Base-by-base conservation (phyloP, 2,329 filamentous ascomycete genomes). In the Fusarium abutilonis region DNA sequence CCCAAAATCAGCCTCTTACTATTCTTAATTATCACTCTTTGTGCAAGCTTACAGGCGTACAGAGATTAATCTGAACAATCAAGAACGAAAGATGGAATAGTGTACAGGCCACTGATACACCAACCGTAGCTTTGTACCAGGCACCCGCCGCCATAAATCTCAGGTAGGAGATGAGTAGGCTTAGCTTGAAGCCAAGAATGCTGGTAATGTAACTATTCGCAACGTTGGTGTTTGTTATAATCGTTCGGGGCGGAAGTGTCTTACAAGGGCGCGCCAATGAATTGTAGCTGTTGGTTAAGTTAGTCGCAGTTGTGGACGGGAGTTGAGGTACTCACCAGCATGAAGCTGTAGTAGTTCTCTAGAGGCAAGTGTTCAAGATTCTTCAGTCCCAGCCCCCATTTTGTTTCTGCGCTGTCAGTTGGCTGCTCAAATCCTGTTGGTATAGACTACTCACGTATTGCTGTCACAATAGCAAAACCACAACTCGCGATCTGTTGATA, bases 171-270 rank as follows among this genome's bases (percentile, higher is more conserved):
- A 79, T 71, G 4, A 83, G 66, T 2, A 82, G 67, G 29, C 79
- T 74, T 17, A 81, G 69, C 52, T 82, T 82, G 68, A 83, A 83
- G 2, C 76, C 77, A 4, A 80, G 72, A 21, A 82, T 79, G 32
- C 75, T 75, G 10, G 70, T 59, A 17, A 79, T 75, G 49, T 80
- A 80, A 23, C 77, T 79, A 35, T 34, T 38, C 21, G 38, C 10
- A 23, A 21, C 15, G n/a, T 10, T 17, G 39, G 13, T n/a, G 39
- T 36, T 32, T 41, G 38, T 21, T 45, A 21, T 21, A 14, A 8
- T 11, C 15, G 14, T 3, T 9, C 5, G 3, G 3, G 11, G n/a
- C 5, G 3, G 17, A 32, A 6, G 9, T 3, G 19, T 52, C 75
- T 65, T 65, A 80, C 77, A 79, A 79, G 21, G 78, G 76, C 13